Evolutionary conservation across 106 monocot species (phyloP).

Genomic region (Amphibolis antarctica): DNA sequence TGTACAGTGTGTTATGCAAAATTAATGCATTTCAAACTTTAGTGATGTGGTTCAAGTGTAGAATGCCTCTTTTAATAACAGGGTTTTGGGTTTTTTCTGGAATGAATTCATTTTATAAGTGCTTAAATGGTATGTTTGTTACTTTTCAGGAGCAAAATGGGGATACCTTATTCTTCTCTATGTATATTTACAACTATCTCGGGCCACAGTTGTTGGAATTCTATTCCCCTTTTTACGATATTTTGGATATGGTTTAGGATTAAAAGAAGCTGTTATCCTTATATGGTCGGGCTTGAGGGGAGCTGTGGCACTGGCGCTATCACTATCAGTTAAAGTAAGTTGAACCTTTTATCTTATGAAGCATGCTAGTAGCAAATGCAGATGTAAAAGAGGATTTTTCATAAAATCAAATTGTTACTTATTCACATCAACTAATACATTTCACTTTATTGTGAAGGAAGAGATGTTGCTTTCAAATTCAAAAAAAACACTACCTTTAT

Average conservation of each 20-base stretch:
- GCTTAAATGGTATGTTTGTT: background rate
- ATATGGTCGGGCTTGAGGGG: slow-evolving; percentile 89
- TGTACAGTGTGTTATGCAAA: no score
- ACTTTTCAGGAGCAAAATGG: slow-evolving; percentile 77
- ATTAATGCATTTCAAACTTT: no score
- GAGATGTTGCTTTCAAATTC: no score
- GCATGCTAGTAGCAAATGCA: no score
- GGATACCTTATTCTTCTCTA: slow-evolving; percentile 82
- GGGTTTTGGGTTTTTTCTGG: no score
- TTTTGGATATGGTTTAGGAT: slow-evolving; percentile 93
- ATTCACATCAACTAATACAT: no score
- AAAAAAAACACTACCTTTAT: no score
- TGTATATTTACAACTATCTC: slow-evolving; percentile 78
- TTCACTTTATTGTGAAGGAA: no score
- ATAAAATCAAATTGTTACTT: no score
- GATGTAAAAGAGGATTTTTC: no score
- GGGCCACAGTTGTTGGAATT: slow-evolving; percentile 56
- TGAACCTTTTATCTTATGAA: background rate
- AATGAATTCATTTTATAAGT: background rate
- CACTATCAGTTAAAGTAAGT: slow-evolving; percentile 81
- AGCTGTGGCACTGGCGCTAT: slow-evolving; percentile 82
- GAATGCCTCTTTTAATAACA: no score
- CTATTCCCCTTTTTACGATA: slow-evolving; percentile 69
- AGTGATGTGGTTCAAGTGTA: no score
- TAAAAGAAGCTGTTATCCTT: slow-evolving; percentile 84